phyloP scores from a whole-genome alignment of 148 eudicot genomes.

The Nepenthes gracilis region DNA sequence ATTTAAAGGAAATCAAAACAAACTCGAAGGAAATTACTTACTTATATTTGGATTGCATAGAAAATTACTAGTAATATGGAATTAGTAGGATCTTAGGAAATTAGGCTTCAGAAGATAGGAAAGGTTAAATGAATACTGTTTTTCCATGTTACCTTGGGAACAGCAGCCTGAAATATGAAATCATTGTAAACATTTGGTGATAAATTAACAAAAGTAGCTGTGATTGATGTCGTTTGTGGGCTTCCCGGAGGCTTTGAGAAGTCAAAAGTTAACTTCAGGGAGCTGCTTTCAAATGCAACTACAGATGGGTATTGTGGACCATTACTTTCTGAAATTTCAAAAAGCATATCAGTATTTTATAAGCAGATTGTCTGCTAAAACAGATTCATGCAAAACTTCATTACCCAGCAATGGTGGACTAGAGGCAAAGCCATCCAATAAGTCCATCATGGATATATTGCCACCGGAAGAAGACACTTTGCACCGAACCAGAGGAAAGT shows the following conservation, averaged over 20 bases:
- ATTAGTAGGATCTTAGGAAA: no score
- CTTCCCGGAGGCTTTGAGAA: constrained; percentile 67
- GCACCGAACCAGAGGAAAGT: constrained; percentile 30
- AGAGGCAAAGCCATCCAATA: constrained; percentile 66
- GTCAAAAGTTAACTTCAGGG: constrained; percentile 59
- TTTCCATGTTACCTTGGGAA: constrained; percentile 63
- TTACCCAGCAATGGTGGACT: constrained; percentile 30
- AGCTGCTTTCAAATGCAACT: constrained; percentile 80
- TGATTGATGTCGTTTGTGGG: constrained; percentile 55
- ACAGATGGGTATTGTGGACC: constrained; percentile 61
- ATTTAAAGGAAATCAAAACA: no score
- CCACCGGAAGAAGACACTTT: constrained; percentile 33
- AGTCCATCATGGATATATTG: constrained; percentile 57
- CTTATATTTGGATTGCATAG: no score
- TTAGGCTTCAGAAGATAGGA: no score
- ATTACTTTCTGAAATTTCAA: constrained; percentile 43
- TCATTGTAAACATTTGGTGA: constrained; percentile 48
- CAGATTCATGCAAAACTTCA: not conserved
- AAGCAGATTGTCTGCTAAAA: not conserved
- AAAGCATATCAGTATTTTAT: constrained; percentile 7
- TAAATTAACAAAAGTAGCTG: constrained; percentile 62
- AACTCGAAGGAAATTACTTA: no score
- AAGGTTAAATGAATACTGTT: not conserved
- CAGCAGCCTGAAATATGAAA: constrained; percentile 95
- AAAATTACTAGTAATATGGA: no score